Base-by-base conservation (phyloP, 345 rosid genomes). In the Noccaea bulbosa region DNA sequence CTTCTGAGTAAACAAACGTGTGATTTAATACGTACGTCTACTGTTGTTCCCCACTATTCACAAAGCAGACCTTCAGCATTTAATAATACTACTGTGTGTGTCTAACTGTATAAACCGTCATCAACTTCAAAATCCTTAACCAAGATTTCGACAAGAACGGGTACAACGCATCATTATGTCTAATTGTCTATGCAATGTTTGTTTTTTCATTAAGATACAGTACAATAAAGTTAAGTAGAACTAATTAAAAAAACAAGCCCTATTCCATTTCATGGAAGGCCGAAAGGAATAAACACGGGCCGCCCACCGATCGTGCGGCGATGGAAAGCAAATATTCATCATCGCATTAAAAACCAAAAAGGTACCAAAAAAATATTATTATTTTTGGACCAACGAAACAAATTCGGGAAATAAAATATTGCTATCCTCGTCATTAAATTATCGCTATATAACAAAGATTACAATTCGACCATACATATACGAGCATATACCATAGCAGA, bases 71-170 rank as follows among this genome's bases (percentile, higher is more conserved):
- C 12, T 47, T 47, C 4, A 22, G 5, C n/a, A 49, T 49, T 35
- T 58, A 11, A 24, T 24, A 24, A 24, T 24, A 24, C 49, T 3
- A 40, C 43, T 22, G 32, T 22, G 6, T n/a, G 30, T 47, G 43
- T n/a, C n/a, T 30, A 59, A 59, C n/a, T 27, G 7, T 47, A 27
- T 41, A 39, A 60, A 70, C 30, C 32, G 49, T 34, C 54, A 32
- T 43, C 34, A 56, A 9, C 46, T 5, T 30, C 20, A 34, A 58
- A 49, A 49, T 7, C 5, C 3, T 24, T 35, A 45, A 37, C 38
- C 40, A 72, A 63, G 39, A 71, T 22, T 10, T 45, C 49, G 76
- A 72, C 65, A 72, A 54, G 64, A 72, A 72, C 49, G 11, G 27
- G 50, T 15, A 20, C 30, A 63, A n/a, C 35, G 20, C 50, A 63